Conservation (phyloP, 768 basidiomycete genomes). For the Hericium erinaceus region DNA sequence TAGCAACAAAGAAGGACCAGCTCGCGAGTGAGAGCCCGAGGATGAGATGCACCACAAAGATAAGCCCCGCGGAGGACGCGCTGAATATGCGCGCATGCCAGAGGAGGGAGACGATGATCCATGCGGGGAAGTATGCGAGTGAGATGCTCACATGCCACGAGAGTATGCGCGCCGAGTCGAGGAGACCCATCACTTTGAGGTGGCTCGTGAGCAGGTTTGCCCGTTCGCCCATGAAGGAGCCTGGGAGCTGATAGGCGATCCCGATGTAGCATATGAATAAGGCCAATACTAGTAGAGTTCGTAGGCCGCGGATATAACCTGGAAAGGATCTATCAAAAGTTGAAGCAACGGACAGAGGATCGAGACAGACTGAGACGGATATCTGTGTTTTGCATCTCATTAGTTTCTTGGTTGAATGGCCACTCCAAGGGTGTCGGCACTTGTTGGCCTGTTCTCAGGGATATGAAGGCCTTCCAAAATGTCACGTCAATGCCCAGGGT, state of each 20-base stretch:
- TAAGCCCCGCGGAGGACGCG: conserved; percentile 45
- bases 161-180: conserved; percentile 60
- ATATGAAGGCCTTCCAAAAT: conserved; percentile 54
- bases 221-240: conserved; percentile 57
- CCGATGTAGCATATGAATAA: conserved; percentile 66
- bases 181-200: conserved; percentile 73
- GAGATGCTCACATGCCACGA: conserved; percentile 64
- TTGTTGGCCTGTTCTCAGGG: conserved; percentile 48
- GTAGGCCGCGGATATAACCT: conserved; percentile 58
- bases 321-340: neutral
- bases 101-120: conserved; percentile 55
- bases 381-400: conserved; percentile 45
- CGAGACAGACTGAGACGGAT: conserved; percentile 45
- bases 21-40: conserved; percentile 59
- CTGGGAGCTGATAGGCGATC: conserved; percentile 71
- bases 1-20: conserved; percentile 64
- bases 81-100: conserved; percentile 67
- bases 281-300: conserved; percentile 55
- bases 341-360: neutral
- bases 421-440: conserved; percentile 57
- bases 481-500: neutral
- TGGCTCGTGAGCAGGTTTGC: conserved; percentile 57
- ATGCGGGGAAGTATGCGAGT: conserved; percentile 64
- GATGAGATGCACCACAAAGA: conserved; percentile 58
- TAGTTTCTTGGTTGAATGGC: conserved; percentile 63